Evolutionary conservation across 164 flowering plant genomes (phyloP).

Genomic region (Platanus orientalis): DNA sequence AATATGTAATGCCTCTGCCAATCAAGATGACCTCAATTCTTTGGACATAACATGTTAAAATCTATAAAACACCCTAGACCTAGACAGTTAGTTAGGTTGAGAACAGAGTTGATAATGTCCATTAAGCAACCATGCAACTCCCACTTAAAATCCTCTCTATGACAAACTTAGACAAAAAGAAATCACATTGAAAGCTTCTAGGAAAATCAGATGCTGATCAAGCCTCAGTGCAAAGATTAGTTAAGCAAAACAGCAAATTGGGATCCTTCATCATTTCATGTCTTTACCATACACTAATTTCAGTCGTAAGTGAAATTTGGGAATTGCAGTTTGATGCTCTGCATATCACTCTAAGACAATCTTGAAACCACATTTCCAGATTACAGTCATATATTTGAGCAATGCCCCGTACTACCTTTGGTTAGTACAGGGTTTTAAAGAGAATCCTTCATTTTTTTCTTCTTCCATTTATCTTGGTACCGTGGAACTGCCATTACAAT

Average conservation of each 20-base stretch:
- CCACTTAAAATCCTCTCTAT: background rate
- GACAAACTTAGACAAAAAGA: background rate
- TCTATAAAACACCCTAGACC: too few relatives aligned
- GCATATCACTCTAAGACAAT: background rate
- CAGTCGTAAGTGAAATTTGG: background rate
- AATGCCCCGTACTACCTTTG: slow-evolving; percentile 10
- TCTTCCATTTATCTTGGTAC: background rate
- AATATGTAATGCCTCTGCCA: too few relatives aligned
- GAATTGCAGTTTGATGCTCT: background rate
- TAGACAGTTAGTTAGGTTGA: too few relatives aligned
- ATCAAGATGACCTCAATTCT: too few relatives aligned
- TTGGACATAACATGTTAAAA: too few relatives aligned
- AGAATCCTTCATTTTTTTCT: background rate
- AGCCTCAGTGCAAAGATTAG: background rate
- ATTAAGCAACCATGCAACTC: background rate
- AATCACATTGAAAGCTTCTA: background rate
- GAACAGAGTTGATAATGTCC: too few relatives aligned
- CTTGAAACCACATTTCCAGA: slow-evolving; percentile 7
- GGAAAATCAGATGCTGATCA: background rate
- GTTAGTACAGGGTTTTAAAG: slow-evolving; percentile 6
- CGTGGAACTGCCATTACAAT: slow-evolving; percentile 11
- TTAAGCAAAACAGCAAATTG: background rate
- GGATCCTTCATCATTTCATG: background rate
- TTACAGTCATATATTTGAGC: slow-evolving; percentile 6
- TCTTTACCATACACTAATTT: background rate